A percentile compares a stretch with the other conserved stretches of the same genome.
These are phyloP conservation scores for Meredithiella fracta DNA, from an alignment of 2,329 filamentous ascomycete species.

Conservation along the genomic window DNA sequence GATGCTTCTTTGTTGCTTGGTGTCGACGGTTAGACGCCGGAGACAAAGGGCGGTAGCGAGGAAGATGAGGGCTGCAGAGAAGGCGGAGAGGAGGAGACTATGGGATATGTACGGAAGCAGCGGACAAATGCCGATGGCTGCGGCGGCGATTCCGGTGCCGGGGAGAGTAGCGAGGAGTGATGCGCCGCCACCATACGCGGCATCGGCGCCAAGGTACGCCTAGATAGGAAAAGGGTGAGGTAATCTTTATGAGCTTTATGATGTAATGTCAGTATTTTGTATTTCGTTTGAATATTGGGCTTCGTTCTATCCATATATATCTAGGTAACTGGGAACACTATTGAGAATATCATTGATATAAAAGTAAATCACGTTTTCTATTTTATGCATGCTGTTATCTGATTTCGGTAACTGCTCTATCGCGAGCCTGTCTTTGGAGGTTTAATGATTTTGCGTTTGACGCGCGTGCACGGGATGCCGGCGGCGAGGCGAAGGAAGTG, in stretches of 20 bases:
- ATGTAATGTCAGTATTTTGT: neutral
- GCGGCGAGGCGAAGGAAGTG: neutral
- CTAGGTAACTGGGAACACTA: too few relatives aligned
- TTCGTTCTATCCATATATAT: too few relatives aligned
- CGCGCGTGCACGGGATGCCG: too few relatives aligned
- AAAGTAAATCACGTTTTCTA: too few relatives aligned
- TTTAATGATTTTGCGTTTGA: neutral
- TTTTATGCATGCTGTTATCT: too few relatives aligned
- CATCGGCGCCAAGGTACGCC: neutral
- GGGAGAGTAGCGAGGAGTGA: neutral
- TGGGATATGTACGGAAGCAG: neutral
- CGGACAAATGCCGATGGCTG: neutral
- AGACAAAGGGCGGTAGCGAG: neutral
- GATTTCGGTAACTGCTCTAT: too few relatives aligned
- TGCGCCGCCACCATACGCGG: slow-evolving; percentile 1
- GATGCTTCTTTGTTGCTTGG: slow-evolving; percentile 49
- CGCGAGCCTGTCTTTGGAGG: neutral
- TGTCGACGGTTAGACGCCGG: slow-evolving; percentile 23
- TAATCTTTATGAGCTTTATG: neutral
- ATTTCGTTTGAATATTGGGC: too few relatives aligned
- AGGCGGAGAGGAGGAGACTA: neutral
- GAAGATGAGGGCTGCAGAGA: neutral
- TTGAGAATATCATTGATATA: too few relatives aligned
- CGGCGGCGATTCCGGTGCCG: slow-evolving; percentile 3
- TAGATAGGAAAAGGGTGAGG: neutral